Base-by-base conservation (phyloP, 345 rosid species). In the Syzygium grande region DNA sequence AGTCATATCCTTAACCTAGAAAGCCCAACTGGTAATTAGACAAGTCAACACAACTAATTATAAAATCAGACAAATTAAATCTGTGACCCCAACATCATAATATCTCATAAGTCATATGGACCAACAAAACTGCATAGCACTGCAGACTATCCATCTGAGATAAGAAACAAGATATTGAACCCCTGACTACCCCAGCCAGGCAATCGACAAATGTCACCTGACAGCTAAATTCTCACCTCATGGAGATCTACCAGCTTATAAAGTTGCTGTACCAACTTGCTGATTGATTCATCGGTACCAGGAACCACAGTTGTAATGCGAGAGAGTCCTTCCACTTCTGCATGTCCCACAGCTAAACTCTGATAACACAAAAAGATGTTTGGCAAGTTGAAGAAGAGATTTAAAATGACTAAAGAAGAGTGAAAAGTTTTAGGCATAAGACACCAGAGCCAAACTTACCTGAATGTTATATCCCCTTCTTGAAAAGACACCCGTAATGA, bases 391-490 rank as follows among this genome's bases (percentile, higher is more conserved):
- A 88, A 86, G 51, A 51, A 80, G 49, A 25, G 52, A 46, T 19
- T 41, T 46, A 10, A 23, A 38, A 51, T 30, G 23, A 68, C 25
- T 87, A 58, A 52, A 34, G 59, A 34, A 51, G 86, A 52, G 51
- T 83, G 68, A 61, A 79, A 25, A 56, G 85, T 78, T 63, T 77
- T 34, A 11, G 84, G 43, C 29, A 30, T 87, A 61, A 88, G 46
- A 88, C 52, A 87, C 14, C 84, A 58, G 15, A 49, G 43, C 86
- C 83, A 65, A 54, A 88, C 41, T 30, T 88, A 91, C 99, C 98
- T 98, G 99, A 90, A 98, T 95, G 86, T 94, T 96, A 90, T 98
- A 96, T 83, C 98, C 98, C 91, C 97, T 92, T 89, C 97, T 93
- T 89, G 99, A 92, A 56, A 98, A 93, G 84, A 94, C 96, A 84